Evolutionary conservation across 768 basidiomycete species (phyloP), one percentile per base, ranked within the genome.

Genomic region (Lactifluus piperatus): DNA sequence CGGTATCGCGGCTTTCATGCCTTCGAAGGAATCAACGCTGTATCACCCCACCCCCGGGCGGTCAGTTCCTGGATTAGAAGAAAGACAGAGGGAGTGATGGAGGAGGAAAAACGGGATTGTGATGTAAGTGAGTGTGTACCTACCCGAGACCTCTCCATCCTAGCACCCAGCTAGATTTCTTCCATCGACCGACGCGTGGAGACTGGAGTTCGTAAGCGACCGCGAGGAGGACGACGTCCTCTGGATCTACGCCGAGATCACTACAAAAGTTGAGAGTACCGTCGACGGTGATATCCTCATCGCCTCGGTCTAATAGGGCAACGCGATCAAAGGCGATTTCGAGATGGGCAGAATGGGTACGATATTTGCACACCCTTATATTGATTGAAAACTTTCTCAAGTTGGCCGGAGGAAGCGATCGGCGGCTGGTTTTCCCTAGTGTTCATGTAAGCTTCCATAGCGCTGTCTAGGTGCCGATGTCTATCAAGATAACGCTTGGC

Each of bases 161-260:
- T 0, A 89, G 86, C 36, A 81, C 65, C 90, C 90, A 94, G 0
- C 82, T 85, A 60, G 80, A 74, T 63, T 74, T 78, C 32, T 75
- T 76, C 85, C 91, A 95, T 57, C 79, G 76, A 1, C 88, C 91
- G 52, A 94, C 74, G 59, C 74, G 66, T 0, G 86, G 86, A 5
- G 88, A 88, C 67, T 87, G 85, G 26, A 92, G 78, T 66, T 92
- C 88, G 66, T 78, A 90, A 9, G 91, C 92, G 41, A 95, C 74
- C 5, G 87, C 82, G 44, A 94, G 79, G 52, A 94, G 74, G 8
- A 91, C 88, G 24, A 89, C 84, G 65, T 94, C 88, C 62, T 91
- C 89, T 1, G 85, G 86, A 64, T 88, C 75, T 16, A 89, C 82
- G 1, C 68, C 73, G 1, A 91, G 73, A 65, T 88, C 88, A 64